Evolutionary conservation across 192 early-diverging fungal species (phyloP), one percentile per base, ranked within the genome.

Genomic region (Diversispora eburnea): DNA sequence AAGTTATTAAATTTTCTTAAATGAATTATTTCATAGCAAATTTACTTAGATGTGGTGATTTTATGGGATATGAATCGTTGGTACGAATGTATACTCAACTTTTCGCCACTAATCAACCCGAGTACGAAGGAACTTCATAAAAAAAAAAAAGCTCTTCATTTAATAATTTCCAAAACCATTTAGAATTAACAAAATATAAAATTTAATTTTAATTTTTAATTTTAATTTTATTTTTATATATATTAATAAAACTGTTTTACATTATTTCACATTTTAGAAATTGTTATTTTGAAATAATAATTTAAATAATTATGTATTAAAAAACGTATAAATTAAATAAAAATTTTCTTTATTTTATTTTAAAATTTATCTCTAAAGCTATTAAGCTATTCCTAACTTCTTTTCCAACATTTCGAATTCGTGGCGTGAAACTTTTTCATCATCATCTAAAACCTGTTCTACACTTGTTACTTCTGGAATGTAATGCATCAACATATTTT

Each of bases 401-500:
- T 63, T 77, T 61, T 99, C 96, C 5, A 99, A 81, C 80, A 96
- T 98, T 49, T 89, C 84, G 85, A 99, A 97, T 79, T 99, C 97
- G 51, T 89, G 81, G 49, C 89, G 77, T 0, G 91, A 87, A 71
- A 95, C 81, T 1, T 77, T 76, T 39, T 99, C 97, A 25, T 89
- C 80, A 64, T 91, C 93, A 77, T 97, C 96, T 72, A 91, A 84
- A 3, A 93, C 92, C 75, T 97, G 94, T 73, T 96, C 94, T 0
- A 95, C 91, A 6, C 84, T 73, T 6, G 89, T 85, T 19, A 99
- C 94, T 72, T 98, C 98, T 0, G 97, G 96, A 70, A 99, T 89
- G 70, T 98, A 99, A 79, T 99, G 95, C 88, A 93, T 95, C 69
- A 99, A 82, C 98, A 99, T 99, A 63, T 95, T 97, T 79, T 99